These are phyloP conservation scores for Amauroascus niger DNA, from an alignment of 2,329 filamentous ascomycete species.

Conservation along the genomic window DNA sequence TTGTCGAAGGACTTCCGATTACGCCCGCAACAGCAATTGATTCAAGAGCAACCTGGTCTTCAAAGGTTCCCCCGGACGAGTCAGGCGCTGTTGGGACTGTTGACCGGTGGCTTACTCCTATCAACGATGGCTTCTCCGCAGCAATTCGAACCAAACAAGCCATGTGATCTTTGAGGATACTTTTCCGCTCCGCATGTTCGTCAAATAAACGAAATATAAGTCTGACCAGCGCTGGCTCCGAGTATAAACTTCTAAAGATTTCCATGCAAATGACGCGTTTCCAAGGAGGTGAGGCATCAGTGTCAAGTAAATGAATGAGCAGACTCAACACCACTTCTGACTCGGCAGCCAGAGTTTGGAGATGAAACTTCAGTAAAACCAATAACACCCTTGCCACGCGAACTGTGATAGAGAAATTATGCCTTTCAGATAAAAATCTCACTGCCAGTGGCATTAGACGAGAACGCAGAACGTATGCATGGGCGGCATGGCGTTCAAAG, in stretches of 20 bases:
- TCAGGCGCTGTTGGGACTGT: constrained; percentile 61
- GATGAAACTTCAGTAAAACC: constrained; percentile 67
- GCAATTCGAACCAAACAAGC: constrained; percentile 85
- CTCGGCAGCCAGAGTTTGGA: constrained; percentile 63
- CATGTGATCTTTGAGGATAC: constrained; percentile 71
- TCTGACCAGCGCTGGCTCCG: constrained; percentile 66
- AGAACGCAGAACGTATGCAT: constrained; percentile 64
- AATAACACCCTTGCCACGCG: constrained; percentile 75
- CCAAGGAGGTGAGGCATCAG: constrained; percentile 68
- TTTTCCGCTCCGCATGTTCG: constrained; percentile 57
- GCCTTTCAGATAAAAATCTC: constrained; percentile 63
- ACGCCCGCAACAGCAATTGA: constrained; percentile 79
- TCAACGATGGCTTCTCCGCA: constrained; percentile 78
- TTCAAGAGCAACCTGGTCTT: constrained; percentile 81
- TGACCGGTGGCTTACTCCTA: constrained; percentile 81
- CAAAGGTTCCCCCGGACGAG: constrained; percentile 48
- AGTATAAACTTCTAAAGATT: constrained; percentile 74
- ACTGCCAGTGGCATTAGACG: constrained; percentile 77
- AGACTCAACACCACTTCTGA: constrained; percentile 74
- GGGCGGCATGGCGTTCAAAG: constrained; percentile 68
- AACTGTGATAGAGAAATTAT: constrained; percentile 72
- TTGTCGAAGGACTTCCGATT: constrained; percentile 62
- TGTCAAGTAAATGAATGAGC: constrained; percentile 77
- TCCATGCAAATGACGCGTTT: constrained; percentile 87
- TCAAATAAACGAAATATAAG: constrained; percentile 77